phyloP scores from a whole-genome alignment of 2,329 filamentous ascomycete species.

The Parascedosporium putredinis region DNA sequence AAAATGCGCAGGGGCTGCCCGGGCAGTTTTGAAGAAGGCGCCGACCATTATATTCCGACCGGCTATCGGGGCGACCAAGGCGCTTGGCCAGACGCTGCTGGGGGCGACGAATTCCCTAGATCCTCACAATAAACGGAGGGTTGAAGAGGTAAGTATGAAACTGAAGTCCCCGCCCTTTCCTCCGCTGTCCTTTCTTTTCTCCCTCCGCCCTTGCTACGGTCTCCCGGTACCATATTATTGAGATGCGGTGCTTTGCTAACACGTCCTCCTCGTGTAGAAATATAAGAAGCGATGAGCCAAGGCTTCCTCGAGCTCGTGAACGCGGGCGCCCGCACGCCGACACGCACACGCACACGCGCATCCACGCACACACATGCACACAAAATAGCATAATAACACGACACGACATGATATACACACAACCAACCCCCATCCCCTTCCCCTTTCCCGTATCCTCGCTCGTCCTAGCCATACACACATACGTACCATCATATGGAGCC shows the following conservation, averaged over 20 bases:
- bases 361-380: no score
- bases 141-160: slow-evolving; percentile 85
- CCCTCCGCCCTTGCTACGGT: background rate
- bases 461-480: no score
- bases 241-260: no score
- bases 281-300: slow-evolving; percentile 32
- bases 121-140: slow-evolving; percentile 65
- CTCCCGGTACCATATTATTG: no score
- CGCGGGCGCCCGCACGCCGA: no score
- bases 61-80: slow-evolving; percentile 81
- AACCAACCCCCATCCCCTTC: no score
- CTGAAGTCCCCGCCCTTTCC: no score
- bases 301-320: no score
- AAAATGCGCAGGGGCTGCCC: slow-evolving; percentile 72
- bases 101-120: slow-evolving; percentile 90
- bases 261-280: slow-evolving; percentile 25
- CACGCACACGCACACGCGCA: no score
- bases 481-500: no score
- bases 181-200: slow-evolving; percentile 1
- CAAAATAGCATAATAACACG: no score
- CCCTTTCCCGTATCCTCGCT: no score
- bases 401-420: background rate
- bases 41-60: slow-evolving; percentile 91
- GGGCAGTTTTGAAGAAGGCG: slow-evolving; percentile 66
- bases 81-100: slow-evolving; percentile 77